Evolutionary conservation across 305 asterid species (phyloP).

Genomic region (Fraxinus floribunda): DNA sequence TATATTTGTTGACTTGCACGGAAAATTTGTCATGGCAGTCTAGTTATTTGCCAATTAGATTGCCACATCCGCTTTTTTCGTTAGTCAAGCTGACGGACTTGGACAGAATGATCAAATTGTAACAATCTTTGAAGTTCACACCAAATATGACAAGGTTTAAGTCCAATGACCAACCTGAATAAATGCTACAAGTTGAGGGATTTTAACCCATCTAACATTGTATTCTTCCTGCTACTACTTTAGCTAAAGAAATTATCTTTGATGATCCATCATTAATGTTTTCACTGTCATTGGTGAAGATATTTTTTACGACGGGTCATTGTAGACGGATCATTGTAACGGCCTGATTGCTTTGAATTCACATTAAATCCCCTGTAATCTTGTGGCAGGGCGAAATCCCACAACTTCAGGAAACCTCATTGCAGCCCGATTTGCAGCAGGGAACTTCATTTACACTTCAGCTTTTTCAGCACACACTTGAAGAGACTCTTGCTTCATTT

Average conservation of each 20-base stretch:
- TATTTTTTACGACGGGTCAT: not conserved
- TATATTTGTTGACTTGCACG: not conserved
- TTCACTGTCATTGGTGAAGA: constrained; percentile 1
- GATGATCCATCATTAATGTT: constrained; percentile 5
- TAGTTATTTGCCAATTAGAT: not conserved
- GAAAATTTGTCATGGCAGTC: not conserved
- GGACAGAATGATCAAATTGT: not conserved
- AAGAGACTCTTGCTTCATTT: constrained; percentile 80
- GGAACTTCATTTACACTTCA: constrained; percentile 87
- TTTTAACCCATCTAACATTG: not conserved
- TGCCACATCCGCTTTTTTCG: not conserved
- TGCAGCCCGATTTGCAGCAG: constrained; percentile 61
- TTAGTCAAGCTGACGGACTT: not conserved
- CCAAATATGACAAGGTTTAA: not conserved
- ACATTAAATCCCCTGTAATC: constrained; percentile 17
- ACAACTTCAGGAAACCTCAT: constrained; percentile 41
- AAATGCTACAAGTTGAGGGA: not conserved
- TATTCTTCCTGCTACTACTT: constrained; percentile 21
- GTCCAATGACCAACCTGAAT: not conserved
- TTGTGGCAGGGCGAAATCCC: constrained; percentile 56
- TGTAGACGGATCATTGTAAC: constrained; percentile 9
- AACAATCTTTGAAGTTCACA: not conserved
- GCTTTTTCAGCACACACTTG: constrained; percentile 85
- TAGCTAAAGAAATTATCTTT: constrained; percentile 2
- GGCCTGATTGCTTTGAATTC: constrained; percentile 9